A percentile compares a stretch with the other conserved stretches of the same genome.
Evolutionary conservation across 2,329 filamentous ascomycete genomes (phyloP).

Genomic region (Parascedosporium putredinis): DNA sequence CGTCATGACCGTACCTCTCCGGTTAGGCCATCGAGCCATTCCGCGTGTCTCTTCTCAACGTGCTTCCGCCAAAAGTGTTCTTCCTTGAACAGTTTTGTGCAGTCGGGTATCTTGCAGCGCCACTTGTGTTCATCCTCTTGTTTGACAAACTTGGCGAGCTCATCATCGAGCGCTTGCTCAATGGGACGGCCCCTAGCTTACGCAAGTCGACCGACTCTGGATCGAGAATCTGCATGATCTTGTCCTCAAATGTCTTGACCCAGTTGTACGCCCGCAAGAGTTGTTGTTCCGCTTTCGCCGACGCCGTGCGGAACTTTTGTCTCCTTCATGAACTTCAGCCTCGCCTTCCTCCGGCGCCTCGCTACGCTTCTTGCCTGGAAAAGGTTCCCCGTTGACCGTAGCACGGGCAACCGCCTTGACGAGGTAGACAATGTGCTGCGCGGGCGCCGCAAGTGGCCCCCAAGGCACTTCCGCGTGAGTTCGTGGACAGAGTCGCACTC

Average conservation of each 20-base stretch:
- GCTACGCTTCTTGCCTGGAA: conserved; percentile 71
- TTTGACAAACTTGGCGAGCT: conserved; percentile 79
- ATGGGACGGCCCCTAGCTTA: conserved; percentile 84
- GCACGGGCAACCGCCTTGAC: conserved; percentile 79
- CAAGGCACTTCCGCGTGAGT: conserved; percentile 87
- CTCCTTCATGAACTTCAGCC: conserved; percentile 33
- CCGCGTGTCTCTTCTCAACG: conserved; percentile 85
- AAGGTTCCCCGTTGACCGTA: conserved; percentile 71
- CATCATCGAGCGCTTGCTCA: conserved; percentile 79
- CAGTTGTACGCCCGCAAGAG: conserved; percentile 93
- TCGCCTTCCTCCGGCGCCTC: conserved; percentile 54
- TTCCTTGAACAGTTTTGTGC: conserved; percentile 94
- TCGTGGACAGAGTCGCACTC: conserved; percentile 97
- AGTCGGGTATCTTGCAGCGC: conserved; percentile 92
- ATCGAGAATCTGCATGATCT: conserved; percentile 84
- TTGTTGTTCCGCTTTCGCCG: conserved; percentile 77
- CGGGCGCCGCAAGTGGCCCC: conserved; percentile 89
- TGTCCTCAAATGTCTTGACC: conserved; percentile 98
- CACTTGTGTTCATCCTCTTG: conserved; percentile 97
- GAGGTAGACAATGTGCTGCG: conserved; percentile 69
- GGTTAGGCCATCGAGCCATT: conserved; percentile 73
- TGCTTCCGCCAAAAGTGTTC: conserved; percentile 97
- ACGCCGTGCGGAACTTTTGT: conserved; percentile 64
- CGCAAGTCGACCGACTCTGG: conserved; percentile 77
- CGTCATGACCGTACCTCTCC: conserved; percentile 58